Percentiles rank a stretch among this genome's conserved stretches.
phyloP scores from a whole-genome alignment of 139 green algal species.

The Chlamydomonas sphaeroides region DNA sequence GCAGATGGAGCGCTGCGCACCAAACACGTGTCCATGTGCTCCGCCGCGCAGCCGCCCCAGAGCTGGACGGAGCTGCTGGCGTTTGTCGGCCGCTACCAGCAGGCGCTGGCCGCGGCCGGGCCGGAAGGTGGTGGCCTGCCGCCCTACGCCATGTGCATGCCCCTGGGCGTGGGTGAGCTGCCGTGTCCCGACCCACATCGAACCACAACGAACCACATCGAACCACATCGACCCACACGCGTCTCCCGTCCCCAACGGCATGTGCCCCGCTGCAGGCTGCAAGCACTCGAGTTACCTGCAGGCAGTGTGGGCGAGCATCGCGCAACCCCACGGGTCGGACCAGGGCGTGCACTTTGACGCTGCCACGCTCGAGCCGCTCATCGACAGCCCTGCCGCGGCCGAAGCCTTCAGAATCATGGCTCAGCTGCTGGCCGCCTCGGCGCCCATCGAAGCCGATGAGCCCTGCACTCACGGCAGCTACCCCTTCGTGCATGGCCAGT shows the following conservation, averaged over 20 bases:
- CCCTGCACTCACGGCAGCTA: too few relatives aligned
- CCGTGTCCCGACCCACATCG: too few relatives aligned
- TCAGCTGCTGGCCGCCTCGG: too few relatives aligned
- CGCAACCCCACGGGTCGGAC: slow-evolving; percentile 5
- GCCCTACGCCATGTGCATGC: background rate
- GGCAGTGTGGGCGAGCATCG: slow-evolving; percentile 15
- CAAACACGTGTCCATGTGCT: too few relatives aligned
- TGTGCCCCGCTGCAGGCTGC: background rate
- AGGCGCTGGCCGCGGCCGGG: background rate
- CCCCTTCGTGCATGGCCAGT: too few relatives aligned
- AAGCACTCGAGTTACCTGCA: background rate
- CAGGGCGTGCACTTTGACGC: slow-evolving; percentile 35
- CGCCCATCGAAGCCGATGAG: too few relatives aligned
- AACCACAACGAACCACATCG: too few relatives aligned
- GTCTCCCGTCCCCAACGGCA: too few relatives aligned
- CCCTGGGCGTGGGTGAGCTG: too few relatives aligned
- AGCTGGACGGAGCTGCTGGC: background rate
- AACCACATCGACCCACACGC: too few relatives aligned
- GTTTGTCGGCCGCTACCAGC: background rate
- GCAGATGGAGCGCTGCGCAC: too few relatives aligned
- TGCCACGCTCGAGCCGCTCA: background rate
- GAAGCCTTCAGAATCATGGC: slow-evolving; percentile 10
- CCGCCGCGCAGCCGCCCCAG: background rate
- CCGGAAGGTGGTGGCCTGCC: background rate
- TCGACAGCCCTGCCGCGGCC: background rate